phyloP scores from a whole-genome alignment of 306 rosid genomes.

The Heteromeles arbutifolia region DNA sequence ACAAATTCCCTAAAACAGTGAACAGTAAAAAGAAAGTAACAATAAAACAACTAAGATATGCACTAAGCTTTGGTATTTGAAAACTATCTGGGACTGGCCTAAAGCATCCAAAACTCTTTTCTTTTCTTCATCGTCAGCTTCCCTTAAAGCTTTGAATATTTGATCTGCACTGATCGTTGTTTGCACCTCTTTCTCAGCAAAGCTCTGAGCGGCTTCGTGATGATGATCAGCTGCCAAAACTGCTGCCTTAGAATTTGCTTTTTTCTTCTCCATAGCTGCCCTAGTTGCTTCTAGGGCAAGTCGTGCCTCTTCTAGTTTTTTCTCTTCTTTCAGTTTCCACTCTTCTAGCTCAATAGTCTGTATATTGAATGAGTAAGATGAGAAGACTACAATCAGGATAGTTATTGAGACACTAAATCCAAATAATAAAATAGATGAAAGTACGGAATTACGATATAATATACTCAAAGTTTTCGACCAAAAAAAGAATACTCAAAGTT shows the following conservation, averaged over 20 bases:
- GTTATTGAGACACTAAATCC: background rate
- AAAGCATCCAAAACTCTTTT: conserved; percentile 9
- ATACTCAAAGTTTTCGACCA: too few species aligned
- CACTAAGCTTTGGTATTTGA: conserved; percentile 28
- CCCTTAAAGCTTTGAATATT: conserved; percentile 1
- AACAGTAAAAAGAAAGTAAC: conserved; percentile 10
- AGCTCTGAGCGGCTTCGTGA: conserved; percentile 13
- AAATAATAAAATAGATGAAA: background rate
- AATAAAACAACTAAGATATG: conserved; percentile 6
- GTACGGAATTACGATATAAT: too few species aligned
- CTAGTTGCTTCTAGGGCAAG: conserved; percentile 2
- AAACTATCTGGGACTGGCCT: conserved; percentile 4
- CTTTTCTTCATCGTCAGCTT: conserved; percentile 4
- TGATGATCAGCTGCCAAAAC: conserved; percentile 8
- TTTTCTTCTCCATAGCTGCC: conserved; percentile 6
- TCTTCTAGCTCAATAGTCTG: conserved; percentile 18
- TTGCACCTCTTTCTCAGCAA: conserved; percentile 12
- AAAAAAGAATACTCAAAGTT: too few species aligned
- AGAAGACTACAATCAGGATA: background rate
- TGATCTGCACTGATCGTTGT: conserved; percentile 12
- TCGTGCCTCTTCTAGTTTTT: conserved; percentile 12
- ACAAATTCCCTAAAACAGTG: background rate
- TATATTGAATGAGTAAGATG: background rate
- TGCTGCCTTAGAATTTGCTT: conserved; percentile 5
- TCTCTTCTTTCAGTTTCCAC: conserved; percentile 19